Conservation (phyloP, 805 yeast genomes). For the Candida koratica region DNA sequence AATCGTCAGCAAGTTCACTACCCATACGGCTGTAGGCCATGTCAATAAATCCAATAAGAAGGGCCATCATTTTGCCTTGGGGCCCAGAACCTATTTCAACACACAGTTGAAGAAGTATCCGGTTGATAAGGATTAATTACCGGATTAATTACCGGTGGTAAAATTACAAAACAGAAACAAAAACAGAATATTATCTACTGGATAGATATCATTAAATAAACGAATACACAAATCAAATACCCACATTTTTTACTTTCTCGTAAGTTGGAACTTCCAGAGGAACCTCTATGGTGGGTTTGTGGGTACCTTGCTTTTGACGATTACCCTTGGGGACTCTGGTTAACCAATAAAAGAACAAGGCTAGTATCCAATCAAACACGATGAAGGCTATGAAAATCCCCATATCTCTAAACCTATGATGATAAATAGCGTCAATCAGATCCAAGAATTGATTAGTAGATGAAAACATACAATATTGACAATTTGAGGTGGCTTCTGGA, state of each 20-base stretch:
- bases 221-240: too few relatives aligned
- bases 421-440: constrained; percentile 38
- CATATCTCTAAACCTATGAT: constrained; percentile 61
- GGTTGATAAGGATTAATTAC: constrained; percentile 2
- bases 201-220: too few relatives aligned
- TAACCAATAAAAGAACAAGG: constrained; percentile 49
- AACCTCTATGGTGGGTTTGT: too few relatives aligned
- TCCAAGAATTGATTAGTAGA: constrained; percentile 59
- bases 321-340: constrained; percentile 70
- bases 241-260: too few relatives aligned
- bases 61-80: not conserved
- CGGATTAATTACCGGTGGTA: too few relatives aligned
- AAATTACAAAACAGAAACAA: too few relatives aligned
- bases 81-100: constrained; percentile 12
- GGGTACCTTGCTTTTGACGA: constrained; percentile 5
- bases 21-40: constrained; percentile 15
- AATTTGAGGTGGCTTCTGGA: constrained; percentile 45
- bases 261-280: too few relatives aligned
- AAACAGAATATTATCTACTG: too few relatives aligned
- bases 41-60: constrained; percentile 10
- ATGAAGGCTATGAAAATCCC: constrained; percentile 48
- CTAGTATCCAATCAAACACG: constrained; percentile 29
- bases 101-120: constrained; percentile 15
- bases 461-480: constrained; percentile 58
- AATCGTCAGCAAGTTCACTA: constrained; percentile 22